A percentile compares a stretch with the other conserved stretches of the same genome.
Conservation (phyloP, 345 rosid genomes). For the Bruguiera gymnorhiza region DNA sequence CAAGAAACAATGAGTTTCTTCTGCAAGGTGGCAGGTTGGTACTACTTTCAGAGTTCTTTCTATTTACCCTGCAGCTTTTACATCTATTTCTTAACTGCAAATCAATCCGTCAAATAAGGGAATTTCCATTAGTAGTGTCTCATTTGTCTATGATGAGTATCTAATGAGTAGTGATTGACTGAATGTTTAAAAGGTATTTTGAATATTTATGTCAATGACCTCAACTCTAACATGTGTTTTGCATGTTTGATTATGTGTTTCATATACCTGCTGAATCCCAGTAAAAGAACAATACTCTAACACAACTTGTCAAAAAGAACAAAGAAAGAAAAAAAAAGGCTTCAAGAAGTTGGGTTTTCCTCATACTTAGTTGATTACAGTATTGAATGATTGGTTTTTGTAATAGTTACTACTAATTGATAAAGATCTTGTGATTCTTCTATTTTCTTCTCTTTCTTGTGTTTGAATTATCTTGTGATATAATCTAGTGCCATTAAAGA, state of each 20-base stretch:
- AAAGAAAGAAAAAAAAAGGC: not conserved
- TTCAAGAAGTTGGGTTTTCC: not conserved
- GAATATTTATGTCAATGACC: not conserved
- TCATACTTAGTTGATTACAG: not conserved
- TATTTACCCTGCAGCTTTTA: not conserved
- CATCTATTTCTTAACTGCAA: too few species aligned
- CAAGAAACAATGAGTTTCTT: conserved; percentile 60
- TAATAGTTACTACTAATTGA: too few species aligned
- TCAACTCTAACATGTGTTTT: not conserved
- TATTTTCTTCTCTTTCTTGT: too few species aligned
- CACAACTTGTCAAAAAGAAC: too few species aligned
- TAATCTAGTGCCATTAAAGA: too few species aligned
- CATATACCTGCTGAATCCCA: not conserved
- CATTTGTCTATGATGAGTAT: not conserved
- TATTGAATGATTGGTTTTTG: too few species aligned
- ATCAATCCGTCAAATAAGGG: not conserved
- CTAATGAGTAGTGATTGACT: not conserved
- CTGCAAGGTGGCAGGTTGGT: conserved; percentile 71
- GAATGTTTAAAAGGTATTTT: too few species aligned
- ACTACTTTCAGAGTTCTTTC: conserved; percentile 14
- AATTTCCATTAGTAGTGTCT: not conserved
- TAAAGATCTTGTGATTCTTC: too few species aligned
- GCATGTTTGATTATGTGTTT: not conserved
- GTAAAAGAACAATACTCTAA: not conserved
- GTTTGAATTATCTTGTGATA: too few species aligned